Base-by-base conservation (phyloP, 2,329 filamentous ascomycete species). In the Biscogniauxia sp. region DNA sequence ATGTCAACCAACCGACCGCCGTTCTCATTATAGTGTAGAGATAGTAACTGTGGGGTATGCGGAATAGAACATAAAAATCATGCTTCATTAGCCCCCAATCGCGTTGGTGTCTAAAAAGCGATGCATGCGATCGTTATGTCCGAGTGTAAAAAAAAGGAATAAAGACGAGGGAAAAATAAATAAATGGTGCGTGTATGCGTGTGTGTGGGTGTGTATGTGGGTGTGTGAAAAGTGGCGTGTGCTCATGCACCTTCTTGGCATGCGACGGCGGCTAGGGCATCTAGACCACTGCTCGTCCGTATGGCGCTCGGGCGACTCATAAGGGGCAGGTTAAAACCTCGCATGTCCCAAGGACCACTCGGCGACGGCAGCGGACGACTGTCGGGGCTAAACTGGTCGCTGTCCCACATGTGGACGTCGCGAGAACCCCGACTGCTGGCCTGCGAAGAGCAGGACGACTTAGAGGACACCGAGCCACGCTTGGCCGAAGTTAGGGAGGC, bases 261-360 rank as follows among this genome's bases (percentile, higher is more conserved):
- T 23, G 81, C 82, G 15, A 84, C 77, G 20, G 82, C 83, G 75
- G 82, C 83, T 20, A 86, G 74, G 7, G 82, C 79, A 63, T 85
- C 83, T 5, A 86, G 77, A 20, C 82, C 83, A 61, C 79, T 84
- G 64, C 76, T 81, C n/a, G 78, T 78, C 61, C 78, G 74, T 2
- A 70, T 69, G 6, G 75, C 68, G 13, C 70, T 72, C 3, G 82
- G 81, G n/a, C 80, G 79, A 64, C 71, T 76, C 65, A 80, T 74
- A 13, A 82, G 72, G 58, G 80, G 76, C 1, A 78, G 66, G 57
- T 80, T 79, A 32, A 82, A 71, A 28, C 73, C 75, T 51, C 77
- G 76, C 76, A 83, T 76, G 60, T 83, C 80, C 81, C 80, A 83
- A 50, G 77, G 70, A 60, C 75, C 73, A 19, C 60, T 66, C 20